A percentile compares a stretch with the other conserved stretches of the same genome.
Evolutionary conservation across 495 filamentous ascomycete genomes (phyloP).

Genomic region (Podospora pseudopauciseta): DNA sequence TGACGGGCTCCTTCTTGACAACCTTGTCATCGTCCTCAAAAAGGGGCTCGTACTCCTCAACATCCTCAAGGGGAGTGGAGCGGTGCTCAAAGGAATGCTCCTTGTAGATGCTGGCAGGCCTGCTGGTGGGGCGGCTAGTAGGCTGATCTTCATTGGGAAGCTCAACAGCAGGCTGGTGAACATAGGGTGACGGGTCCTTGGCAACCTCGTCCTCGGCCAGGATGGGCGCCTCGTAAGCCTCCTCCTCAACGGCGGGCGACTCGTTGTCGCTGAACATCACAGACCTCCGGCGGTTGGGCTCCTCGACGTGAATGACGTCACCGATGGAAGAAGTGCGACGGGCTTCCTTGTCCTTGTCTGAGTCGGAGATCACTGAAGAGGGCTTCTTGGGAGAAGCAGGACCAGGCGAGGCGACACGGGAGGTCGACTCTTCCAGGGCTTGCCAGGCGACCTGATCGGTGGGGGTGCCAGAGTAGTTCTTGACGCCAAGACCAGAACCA

Average conservation of each 20-base stretch:
- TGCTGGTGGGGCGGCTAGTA: constrained; percentile 68
- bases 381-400: constrained; percentile 36
- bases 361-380: constrained; percentile 17
- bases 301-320: constrained; percentile 72
- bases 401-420: constrained; percentile 63
- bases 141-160: constrained; percentile 43
- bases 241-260: constrained; percentile 38
- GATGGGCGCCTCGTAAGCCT: constrained; percentile 67
- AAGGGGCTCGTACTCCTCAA: constrained; percentile 91
- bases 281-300: constrained; percentile 58
- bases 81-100: constrained; percentile 46
- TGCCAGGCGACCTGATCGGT: constrained; percentile 78
- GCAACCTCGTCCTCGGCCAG: constrained; percentile 87
- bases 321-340: constrained; percentile 41
- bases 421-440: constrained; percentile 72
- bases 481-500: constrained; percentile 63
- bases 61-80: constrained; percentile 75
- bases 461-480: constrained; percentile 58
- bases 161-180: constrained; percentile 64
- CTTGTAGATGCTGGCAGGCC: constrained; percentile 58
- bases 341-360: constrained; percentile 20
- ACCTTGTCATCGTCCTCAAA: constrained; percentile 75
- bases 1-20: constrained; percentile 42
- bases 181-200: constrained; percentile 59
- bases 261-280: constrained; percentile 59